Evolutionary conservation across 2,329 filamentous ascomycete species (phyloP).

Genomic region (Zopfia rhizophila): DNA sequence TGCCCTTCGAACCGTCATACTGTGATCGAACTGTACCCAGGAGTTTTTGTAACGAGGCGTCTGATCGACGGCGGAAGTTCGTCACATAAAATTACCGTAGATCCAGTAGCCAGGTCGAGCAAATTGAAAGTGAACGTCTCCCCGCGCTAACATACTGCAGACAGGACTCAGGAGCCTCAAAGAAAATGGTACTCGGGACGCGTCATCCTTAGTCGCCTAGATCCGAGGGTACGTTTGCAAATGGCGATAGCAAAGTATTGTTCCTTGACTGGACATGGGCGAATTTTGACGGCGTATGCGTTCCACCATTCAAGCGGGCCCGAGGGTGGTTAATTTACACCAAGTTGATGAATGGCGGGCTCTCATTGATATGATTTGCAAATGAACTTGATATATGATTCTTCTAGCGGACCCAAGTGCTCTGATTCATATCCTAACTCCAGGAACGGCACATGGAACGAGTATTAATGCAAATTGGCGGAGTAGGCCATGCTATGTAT

Average conservation of each 20-base stretch:
- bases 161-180: slow-evolving; percentile 4
- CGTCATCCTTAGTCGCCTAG: slow-evolving; percentile 1
- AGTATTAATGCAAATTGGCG: too few species aligned
- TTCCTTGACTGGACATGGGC: too few species aligned
- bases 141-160: slow-evolving; percentile 2
- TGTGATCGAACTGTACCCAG: too few species aligned
- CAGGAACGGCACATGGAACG: too few species aligned
- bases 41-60: not conserved
- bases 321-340: slow-evolving; percentile 10
- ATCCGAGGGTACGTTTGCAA: slow-evolving; percentile 8
- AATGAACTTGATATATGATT: too few species aligned
- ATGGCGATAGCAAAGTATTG: slow-evolving; percentile 8
- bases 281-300: not conserved
- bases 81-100: not conserved
- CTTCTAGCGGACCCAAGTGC: too few species aligned
- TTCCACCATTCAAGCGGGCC: not conserved
- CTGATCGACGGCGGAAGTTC: not conserved
- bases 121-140: slow-evolving; percentile 3
- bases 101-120: slow-evolving; percentile 17
- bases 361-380: too few species aligned
- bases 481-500: too few species aligned
- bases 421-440: too few species aligned
- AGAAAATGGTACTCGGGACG: slow-evolving; percentile 14
- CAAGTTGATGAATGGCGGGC: slow-evolving; percentile 6
- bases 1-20: too few species aligned